Percentiles rank a stretch among this genome's conserved stretches.
These are phyloP conservation scores for Amaranthus palmeri DNA, from an alignment of 148 eudicot species.

Conservation along the genomic window DNA sequence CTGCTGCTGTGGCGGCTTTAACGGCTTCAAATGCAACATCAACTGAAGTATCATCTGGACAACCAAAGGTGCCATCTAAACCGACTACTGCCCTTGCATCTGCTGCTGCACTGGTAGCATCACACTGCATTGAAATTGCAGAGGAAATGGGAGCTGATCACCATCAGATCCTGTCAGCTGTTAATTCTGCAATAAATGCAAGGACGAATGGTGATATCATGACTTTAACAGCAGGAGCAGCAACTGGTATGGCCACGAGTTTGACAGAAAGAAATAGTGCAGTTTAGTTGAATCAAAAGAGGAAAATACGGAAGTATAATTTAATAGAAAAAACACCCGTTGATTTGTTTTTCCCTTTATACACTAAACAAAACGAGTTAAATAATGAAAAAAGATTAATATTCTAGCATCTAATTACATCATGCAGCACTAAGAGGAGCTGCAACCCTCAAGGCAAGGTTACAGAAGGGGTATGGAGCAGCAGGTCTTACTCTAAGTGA, in stretches of 20 bases:
- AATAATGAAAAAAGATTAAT: not conserved
- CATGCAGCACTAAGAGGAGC: conserved; percentile 74
- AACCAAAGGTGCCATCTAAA: conserved; percentile 39
- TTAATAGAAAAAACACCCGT: not conserved
- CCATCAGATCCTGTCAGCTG: conserved; percentile 62
- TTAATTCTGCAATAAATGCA: conserved; percentile 68
- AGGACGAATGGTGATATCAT: conserved; percentile 83
- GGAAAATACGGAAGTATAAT: not conserved
- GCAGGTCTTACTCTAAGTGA: conserved; percentile 36
- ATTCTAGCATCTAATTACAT: not conserved
- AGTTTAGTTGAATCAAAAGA: not conserved
- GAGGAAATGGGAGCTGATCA: conserved; percentile 89
- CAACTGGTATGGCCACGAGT: conserved; percentile 52
- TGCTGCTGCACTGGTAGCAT: conserved; percentile 90
- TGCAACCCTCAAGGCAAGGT: conserved; percentile 67
- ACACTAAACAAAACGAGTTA: not conserved
- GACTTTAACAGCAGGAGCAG: conserved; percentile 95
- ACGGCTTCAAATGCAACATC: conserved; percentile 50
- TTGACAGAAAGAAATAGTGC: not conserved
- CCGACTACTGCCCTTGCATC: conserved; percentile 64
- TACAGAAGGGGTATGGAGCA: conserved; percentile 48
- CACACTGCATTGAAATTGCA: conserved; percentile 88
- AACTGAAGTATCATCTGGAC: conserved; percentile 28
- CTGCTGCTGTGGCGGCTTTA: conserved; percentile 86
- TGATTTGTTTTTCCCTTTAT: no score